These are phyloP conservation scores for Pholiota microspora DNA, from an alignment of 768 basidiomycete species.

Conservation along the genomic window DNA sequence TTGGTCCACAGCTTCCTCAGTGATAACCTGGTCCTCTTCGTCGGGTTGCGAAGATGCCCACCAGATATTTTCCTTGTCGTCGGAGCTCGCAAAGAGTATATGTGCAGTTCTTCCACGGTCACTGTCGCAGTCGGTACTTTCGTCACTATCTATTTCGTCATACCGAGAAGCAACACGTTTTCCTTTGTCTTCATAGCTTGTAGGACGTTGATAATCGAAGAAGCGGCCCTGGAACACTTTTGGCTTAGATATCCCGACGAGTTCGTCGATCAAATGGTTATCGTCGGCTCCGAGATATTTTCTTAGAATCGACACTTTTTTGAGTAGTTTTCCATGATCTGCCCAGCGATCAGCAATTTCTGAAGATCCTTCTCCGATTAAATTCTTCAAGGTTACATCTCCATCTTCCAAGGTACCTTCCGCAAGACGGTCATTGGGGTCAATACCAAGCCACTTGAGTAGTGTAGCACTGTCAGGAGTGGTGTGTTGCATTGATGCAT, in stretches of 20 bases:
- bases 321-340: constrained; percentile 40
- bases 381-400: constrained; percentile 60
- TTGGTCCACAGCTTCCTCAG: not conserved
- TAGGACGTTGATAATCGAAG: not conserved
- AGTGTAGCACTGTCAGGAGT: not conserved
- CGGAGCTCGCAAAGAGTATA: constrained; percentile 43
- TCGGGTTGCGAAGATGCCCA: constrained; percentile 27
- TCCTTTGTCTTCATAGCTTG: constrained; percentile 14
- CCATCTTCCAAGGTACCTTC: constrained; percentile 25
- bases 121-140: constrained; percentile 33
- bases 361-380: constrained; percentile 54
- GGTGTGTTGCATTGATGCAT: constrained; percentile 18
- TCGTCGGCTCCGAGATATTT: constrained; percentile 39
- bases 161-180: constrained; percentile 16
- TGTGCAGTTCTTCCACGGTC: constrained; percentile 59
- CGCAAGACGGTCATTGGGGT: constrained; percentile 7
- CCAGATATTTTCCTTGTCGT: constrained; percentile 31
- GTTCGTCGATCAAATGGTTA: constrained; percentile 32
- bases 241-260: constrained; percentile 19
- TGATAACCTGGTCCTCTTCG: constrained; percentile 7
- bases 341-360: constrained; percentile 55
- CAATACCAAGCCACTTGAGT: constrained; percentile 7
- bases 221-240: not conserved
- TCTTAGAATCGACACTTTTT: constrained; percentile 43
- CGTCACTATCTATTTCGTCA: constrained; percentile 28